These are phyloP conservation scores for Agrostemma githago DNA, from an alignment of 148 eudicot genomes.

Conservation along the genomic window DNA sequence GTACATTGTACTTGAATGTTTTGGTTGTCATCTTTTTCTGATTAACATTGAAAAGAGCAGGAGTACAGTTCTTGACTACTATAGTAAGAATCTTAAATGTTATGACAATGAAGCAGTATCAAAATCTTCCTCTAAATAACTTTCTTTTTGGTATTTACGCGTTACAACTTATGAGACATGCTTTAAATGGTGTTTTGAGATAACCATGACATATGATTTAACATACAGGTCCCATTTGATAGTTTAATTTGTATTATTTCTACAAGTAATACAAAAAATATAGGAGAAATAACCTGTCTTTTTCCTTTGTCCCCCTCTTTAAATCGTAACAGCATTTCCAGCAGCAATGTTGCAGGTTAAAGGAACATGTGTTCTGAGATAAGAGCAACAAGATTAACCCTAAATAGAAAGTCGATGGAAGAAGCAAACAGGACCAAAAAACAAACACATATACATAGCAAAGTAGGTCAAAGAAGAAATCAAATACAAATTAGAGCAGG, in stretches of 20 bases:
- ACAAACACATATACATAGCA: not conserved
- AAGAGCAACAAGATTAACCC: not conserved
- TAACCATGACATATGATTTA: not conserved
- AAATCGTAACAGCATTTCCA: not conserved
- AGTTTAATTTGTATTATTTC: not conserved
- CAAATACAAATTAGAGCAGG: not conserved
- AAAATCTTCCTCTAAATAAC: not conserved
- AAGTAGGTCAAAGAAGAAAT: too few species aligned
- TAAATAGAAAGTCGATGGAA: not conserved
- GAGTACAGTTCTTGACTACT: constrained; percentile 7
- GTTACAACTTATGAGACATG: not conserved
- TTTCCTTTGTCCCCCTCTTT: not conserved
- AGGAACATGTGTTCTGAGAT: not conserved
- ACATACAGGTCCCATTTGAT: not conserved
- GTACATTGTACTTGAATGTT: constrained; percentile 14
- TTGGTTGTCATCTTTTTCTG: constrained; percentile 3
- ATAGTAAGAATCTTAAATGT: not conserved
- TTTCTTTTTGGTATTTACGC: not conserved
- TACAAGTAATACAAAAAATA: not conserved
- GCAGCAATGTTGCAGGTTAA: constrained; percentile 9
- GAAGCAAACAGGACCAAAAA: constrained; percentile 6
- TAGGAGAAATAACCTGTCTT: not conserved
- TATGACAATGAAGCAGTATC: not conserved
- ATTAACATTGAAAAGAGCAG: constrained; percentile 11
- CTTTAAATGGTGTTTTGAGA: not conserved